Conservation (phyloP, 2,329 filamentous ascomycete species). For the Xylariaceae sp. region DNA sequence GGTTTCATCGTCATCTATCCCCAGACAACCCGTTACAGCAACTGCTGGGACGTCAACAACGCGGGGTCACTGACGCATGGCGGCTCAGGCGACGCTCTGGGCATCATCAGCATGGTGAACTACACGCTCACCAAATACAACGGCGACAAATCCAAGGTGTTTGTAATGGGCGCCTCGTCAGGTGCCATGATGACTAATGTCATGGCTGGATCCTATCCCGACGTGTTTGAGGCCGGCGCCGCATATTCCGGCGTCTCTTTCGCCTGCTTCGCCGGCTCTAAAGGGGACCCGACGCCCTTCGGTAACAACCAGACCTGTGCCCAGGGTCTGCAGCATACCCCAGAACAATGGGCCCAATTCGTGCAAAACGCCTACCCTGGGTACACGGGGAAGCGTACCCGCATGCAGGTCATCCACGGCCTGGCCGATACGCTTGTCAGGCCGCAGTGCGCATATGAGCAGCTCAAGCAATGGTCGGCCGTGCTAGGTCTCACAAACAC, state of each 20-base stretch:
- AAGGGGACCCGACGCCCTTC: constrained; percentile 27
- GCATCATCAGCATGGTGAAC: constrained; percentile 23
- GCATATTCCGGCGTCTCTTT: constrained; percentile 20
- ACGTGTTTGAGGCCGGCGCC: constrained; percentile 31
- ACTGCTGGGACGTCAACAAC: constrained; percentile 30
- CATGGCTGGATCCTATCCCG: constrained; percentile 31
- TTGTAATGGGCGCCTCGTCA: constrained; percentile 21
- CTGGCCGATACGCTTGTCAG: constrained; percentile 42
- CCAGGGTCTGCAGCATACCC: constrained; percentile 27
- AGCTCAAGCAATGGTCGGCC: constrained; percentile 36
- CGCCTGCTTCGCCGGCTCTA: constrained; percentile 30
- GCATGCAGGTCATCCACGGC: constrained; percentile 47
- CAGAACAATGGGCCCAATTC: constrained; percentile 41
- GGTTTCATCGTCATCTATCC: constrained; percentile 29
- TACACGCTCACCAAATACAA: constrained; percentile 12
- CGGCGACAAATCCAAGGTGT: constrained; percentile 16
- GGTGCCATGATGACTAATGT: constrained; percentile 36
- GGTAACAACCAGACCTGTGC: constrained; percentile 31
- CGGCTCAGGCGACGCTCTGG: constrained; percentile 18
- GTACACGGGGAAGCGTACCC: constrained; percentile 44
- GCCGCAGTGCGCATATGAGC: constrained; percentile 36
- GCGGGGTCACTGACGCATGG: constrained; percentile 19
- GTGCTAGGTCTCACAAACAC: constrained; percentile 16
- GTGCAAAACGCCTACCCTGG: constrained; percentile 46
- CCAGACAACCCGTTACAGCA: constrained; percentile 18